Evolutionary conservation across 768 basidiomycete species (phyloP), one percentile per base, ranked within the genome.

Genomic region (Hysterangium stoloniferum): DNA sequence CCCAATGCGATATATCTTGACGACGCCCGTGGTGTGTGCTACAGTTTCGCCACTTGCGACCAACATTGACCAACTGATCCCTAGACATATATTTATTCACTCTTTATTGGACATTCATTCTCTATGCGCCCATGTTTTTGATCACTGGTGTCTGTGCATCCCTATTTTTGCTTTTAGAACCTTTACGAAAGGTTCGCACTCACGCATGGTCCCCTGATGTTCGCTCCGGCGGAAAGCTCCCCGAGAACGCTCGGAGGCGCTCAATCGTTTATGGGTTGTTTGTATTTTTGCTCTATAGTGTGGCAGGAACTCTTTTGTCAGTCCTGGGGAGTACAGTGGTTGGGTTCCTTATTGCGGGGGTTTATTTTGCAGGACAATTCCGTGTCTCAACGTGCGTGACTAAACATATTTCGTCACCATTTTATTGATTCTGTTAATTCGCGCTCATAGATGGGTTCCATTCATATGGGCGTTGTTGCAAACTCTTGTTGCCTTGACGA

Each of bases 51-150:
- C 35, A 27, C 11, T 6, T 32, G 24, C 13, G 8, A 17, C 5
- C 29, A 51, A 29, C 31, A n/a, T 40, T 11, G 19, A 20, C 8
- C 7, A 24, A 25, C 17, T 7, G 15, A 1, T 48, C 24, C 31
- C 4, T n/a, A 51, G 49, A 51, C 32, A 19, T 51, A 13, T 51
- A 41, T 29, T 24, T 41, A 3, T 51, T 51, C 24, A 51, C 49
- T 19, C 49, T 51, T 17, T 51, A 51, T 22, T 51, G 49, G 49
- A 51, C 29, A n/a, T 22, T 51, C 37, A 51, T 51, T 31, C 27
- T 51, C 22, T 43, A 51, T 20, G 25, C 40, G 4, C 49, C 49
- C 15, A 37, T 51, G 15, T 51, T 42, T 31, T 7, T 51, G 12
- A 11, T 42, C 7, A 51, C 49, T 25, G 49, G 49, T 19, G 17